phyloP scores from a whole-genome alignment of 306 rosid species.

The Luffa acutangula region DNA sequence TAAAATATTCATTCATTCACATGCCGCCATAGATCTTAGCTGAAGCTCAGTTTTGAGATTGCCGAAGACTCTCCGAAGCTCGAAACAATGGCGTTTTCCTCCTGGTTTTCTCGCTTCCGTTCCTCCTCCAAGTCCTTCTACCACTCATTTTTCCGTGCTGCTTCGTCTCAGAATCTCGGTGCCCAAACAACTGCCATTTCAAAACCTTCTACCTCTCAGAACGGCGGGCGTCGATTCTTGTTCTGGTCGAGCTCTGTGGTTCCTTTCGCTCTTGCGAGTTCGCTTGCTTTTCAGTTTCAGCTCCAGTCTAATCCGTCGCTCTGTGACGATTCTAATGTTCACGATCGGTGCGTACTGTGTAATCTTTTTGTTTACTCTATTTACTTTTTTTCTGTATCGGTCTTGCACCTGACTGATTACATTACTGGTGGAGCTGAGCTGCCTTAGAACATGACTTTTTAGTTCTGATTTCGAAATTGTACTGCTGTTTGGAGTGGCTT shows the following conservation, averaged over 20 bases:
- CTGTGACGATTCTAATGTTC: constrained; percentile 27
- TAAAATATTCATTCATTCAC: not conserved
- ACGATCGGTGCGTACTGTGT: constrained; percentile 34
- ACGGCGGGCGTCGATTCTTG: constrained; percentile 8
- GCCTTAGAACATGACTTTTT: not conserved
- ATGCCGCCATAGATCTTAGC: not conserved
- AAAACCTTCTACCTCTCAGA: constrained; percentile 14
- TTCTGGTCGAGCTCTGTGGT: constrained; percentile 33
- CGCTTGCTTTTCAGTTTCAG: constrained; percentile 44
- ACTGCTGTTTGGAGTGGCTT: not conserved
- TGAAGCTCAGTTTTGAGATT: not conserved
- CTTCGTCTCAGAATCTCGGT: constrained; percentile 9
- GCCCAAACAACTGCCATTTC: constrained; percentile 8
- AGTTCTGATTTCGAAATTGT: not conserved
- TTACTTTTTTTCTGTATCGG: not conserved
- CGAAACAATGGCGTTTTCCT: constrained; percentile 19
- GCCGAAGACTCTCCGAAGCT: not conserved
- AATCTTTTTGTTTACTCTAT: not conserved
- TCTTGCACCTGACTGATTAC: not conserved
- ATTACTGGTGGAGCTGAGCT: not conserved
- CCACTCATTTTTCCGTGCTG: constrained; percentile 18
- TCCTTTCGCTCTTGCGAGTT: constrained; percentile 66
- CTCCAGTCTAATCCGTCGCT: constrained; percentile 35
- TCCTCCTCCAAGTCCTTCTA: constrained; percentile 33
- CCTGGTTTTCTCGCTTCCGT: constrained; percentile 57